Percentiles rank a stretch among this genome's conserved stretches.
Evolutionary conservation across 345 rosid genomes (phyloP).

Genomic region (Syzygium jambos): DNA sequence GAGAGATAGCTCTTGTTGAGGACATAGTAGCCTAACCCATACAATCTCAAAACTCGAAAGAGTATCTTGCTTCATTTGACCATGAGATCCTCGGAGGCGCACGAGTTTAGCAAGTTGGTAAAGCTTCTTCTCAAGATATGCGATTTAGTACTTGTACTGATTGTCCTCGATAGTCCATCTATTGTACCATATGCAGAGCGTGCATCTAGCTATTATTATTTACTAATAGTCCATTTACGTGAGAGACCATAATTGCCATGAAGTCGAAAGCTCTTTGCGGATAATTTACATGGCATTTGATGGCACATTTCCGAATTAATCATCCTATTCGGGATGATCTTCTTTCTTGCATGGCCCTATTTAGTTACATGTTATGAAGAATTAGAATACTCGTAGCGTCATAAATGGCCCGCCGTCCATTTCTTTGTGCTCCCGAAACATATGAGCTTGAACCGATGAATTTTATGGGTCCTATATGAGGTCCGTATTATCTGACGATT

Average conservation of each 20-base stretch:
- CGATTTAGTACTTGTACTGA: neutral
- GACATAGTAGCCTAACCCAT: neutral
- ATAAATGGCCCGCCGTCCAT: neutral
- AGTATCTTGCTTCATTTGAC: neutral
- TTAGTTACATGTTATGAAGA: neutral
- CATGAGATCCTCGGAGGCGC: neutral
- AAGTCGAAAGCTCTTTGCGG: neutral
- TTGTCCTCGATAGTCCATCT: neutral
- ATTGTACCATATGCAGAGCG: fast-evolving
- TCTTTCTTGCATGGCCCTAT: neutral
- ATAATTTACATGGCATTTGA: neutral
- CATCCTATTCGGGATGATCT: neutral
- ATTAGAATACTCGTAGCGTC: fast-evolving
- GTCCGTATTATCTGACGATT: neutral
- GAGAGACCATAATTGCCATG: neutral
- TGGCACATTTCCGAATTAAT: neutral
- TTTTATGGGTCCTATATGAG: no score
- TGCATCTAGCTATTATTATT: neutral
- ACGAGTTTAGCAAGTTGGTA: neutral
- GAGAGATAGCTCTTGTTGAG: neutral
- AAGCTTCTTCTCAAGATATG: neutral
- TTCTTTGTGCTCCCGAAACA: neutral
- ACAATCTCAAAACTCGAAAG: neutral
- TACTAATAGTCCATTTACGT: fast-evolving
- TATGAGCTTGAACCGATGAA: neutral